A percentile compares a stretch with the other conserved stretches of the same genome.
These are phyloP conservation scores for Umbellularia californica DNA, from an alignment of 164 flowering plant species.

Conservation along the genomic window DNA sequence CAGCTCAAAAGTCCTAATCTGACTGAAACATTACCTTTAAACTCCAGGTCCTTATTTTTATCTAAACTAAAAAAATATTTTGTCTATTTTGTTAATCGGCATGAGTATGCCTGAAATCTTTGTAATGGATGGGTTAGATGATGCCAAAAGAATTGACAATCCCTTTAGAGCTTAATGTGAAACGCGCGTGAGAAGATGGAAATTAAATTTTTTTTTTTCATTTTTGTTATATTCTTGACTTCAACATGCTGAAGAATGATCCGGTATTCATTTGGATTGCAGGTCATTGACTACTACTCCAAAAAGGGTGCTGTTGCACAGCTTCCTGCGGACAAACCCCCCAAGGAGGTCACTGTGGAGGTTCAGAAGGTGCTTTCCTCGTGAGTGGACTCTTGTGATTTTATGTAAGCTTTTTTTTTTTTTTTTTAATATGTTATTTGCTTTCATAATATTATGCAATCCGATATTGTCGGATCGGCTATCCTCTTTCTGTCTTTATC, in stretches of 20 bases:
- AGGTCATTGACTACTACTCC: slow-evolving; percentile 81
- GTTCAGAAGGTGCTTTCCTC: slow-evolving; percentile 76
- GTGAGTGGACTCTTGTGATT: slow-evolving; percentile 10
- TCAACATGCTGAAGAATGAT: neutral
- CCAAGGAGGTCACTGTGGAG: slow-evolving; percentile 70
- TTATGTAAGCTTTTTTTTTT: neutral
- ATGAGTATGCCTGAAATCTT: too few relatives aligned
- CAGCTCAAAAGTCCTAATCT: too few relatives aligned
- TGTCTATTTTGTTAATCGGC: neutral
- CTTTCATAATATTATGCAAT: slow-evolving; percentile 9
- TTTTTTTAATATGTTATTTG: neutral
- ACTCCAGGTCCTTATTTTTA: too few relatives aligned
- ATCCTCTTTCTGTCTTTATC: neutral
- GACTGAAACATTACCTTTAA: too few relatives aligned
- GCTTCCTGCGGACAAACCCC: slow-evolving; percentile 81
- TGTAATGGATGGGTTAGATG: neutral
- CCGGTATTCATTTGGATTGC: slow-evolving; percentile 13
- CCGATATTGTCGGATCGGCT: slow-evolving; percentile 22
- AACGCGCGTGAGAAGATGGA: neutral
- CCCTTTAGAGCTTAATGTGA: neutral
- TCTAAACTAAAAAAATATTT: neutral
- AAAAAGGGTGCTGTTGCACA: slow-evolving; percentile 67
- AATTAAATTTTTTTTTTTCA: too few relatives aligned
- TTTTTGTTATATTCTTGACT: neutral
- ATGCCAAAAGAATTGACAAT: too few relatives aligned